phyloP scores from a whole-genome alignment of 2,329 filamentous ascomycete genomes.

The Neofusicoccum cordaticola region DNA sequence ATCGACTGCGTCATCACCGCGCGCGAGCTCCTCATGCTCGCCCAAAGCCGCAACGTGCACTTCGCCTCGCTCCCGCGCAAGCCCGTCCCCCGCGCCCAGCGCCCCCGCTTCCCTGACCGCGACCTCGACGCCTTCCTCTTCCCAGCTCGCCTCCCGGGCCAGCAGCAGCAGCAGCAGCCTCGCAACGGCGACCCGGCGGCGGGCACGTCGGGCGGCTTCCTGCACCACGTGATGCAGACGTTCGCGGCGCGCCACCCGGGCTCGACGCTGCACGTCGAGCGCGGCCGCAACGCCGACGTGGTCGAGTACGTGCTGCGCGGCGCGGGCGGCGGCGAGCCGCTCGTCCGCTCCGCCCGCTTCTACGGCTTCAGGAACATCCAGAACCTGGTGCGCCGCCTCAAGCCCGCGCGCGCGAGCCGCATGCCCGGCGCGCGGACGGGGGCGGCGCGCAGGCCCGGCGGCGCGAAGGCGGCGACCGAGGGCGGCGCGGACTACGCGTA shows the following conservation, averaged over 20 bases:
- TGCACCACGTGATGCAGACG: slow-evolving; percentile 78
- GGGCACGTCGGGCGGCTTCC: slow-evolving; percentile 84
- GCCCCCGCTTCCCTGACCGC: slow-evolving; percentile 68
- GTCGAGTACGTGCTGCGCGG: slow-evolving; percentile 74
- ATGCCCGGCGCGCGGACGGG: slow-evolving; percentile 31
- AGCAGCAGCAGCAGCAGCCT: slow-evolving; percentile 25
- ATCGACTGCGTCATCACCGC: slow-evolving; percentile 98
- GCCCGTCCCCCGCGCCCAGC: slow-evolving; percentile 47
- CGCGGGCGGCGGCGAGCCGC: slow-evolving; percentile 23
- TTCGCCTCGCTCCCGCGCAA: slow-evolving; percentile 69
- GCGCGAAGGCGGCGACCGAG: slow-evolving; percentile 59
- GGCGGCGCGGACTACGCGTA: slow-evolving; percentile 72
- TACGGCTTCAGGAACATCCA: slow-evolving; percentile 99
- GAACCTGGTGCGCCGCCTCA: slow-evolving; percentile 89
- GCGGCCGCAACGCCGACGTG: slow-evolving; percentile 87
- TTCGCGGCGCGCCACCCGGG: slow-evolving; percentile 69
- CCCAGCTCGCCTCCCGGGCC: slow-evolving; percentile 40
- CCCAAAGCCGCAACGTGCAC: slow-evolving; percentile 72
- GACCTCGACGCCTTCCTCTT: slow-evolving; percentile 73
- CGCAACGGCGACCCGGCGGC: slow-evolving; percentile 36
- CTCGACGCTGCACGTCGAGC: slow-evolving; percentile 64
- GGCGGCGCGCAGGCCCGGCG: slow-evolving; percentile 61
- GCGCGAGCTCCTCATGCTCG: slow-evolving; percentile 87
- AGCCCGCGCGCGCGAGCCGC: slow-evolving; percentile 70
- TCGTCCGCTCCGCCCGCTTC: slow-evolving; percentile 64